Base-by-base conservation (phyloP, 768 basidiomycete species). In the Tephrocybe rancida region DNA sequence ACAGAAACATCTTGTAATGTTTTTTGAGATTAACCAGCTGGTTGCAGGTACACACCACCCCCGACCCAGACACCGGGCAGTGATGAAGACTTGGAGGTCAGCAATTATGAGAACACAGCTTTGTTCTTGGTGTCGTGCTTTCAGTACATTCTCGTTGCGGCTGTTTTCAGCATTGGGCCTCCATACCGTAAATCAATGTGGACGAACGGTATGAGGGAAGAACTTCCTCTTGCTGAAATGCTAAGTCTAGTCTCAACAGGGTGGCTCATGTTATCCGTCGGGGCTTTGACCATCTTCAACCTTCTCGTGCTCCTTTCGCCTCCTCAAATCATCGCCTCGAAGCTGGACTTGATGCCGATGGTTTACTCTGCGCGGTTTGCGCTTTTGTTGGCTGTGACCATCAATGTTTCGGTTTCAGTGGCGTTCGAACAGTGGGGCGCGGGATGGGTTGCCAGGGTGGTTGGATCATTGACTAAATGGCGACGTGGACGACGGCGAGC, bases 121-220 rank as follows among this genome's bases (percentile, higher is more conserved):
- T 71, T 99, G 52, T 99, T 99, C 74, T 71, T 98, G 59, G 77
- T 98, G 39, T 98, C 97, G 9, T 97, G 94, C 57, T 98, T 98
- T 85, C 97, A 99, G 73, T 99, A 99, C 69, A 92, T 98, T 64
- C 77, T 98, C 44, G 92, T 97, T 7, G 97, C 96, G 11, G 96
- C 88, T 0, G 94, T 98, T 0, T 99, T 98, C 74, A 96, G 92
- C 67, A 97, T 98, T 60, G 97, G 97, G 0, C 95, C 95, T 3
- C 97, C 97, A 3, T 99, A 96, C 70, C 84, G 97, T 45, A 90
- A 92, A 70, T 82, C 94, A 22, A 91, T 98, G 81, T 94, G 90
- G 84, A 92, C 95, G 14, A 99, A 99, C 65, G 84, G 95, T 95
- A 65, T 51, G 85, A 39, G 48, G 57, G 49, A 48, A 27, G 42